These are phyloP conservation scores for Trichoderma oligosporum DNA, from an alignment of 2,329 filamentous ascomycete genomes.

Conservation along the genomic window DNA sequence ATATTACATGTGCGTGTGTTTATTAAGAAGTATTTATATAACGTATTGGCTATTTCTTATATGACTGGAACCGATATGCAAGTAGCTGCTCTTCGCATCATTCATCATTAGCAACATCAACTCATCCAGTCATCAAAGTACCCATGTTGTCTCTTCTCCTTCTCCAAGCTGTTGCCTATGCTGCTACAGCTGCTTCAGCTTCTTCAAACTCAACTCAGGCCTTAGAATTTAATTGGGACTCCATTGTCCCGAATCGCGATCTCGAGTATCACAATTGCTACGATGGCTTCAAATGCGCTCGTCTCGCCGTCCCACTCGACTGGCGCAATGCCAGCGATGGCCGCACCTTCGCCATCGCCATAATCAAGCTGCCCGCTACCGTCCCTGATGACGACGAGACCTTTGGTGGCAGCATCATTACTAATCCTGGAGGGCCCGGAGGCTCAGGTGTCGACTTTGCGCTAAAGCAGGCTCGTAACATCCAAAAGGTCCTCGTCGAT, in stretches of 20 bases:
- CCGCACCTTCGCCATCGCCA: slow-evolving; percentile 36
- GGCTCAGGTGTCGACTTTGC: slow-evolving; percentile 36
- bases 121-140: too few species aligned
- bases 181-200: not conserved
- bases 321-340: slow-evolving; percentile 32
- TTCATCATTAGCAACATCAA: too few species aligned
- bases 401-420: slow-evolving; percentile 41
- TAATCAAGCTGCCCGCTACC: slow-evolving; percentile 37
- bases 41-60: too few species aligned
- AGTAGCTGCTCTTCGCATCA: too few species aligned
- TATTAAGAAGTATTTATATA: too few species aligned
- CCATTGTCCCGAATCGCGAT: slow-evolving; percentile 32
- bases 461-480: slow-evolving; percentile 8
- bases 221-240: slow-evolving; percentile 33
- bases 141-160: not conserved
- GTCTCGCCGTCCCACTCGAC: slow-evolving; percentile 41
- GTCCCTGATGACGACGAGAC: slow-evolving; percentile 34
- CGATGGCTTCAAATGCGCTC: slow-evolving; percentile 36
- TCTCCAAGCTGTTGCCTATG: not conserved
- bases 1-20: too few species aligned
- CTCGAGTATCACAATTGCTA: slow-evolving; percentile 41
- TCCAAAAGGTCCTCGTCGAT: slow-evolving; percentile 29
- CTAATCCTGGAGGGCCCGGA: slow-evolving; percentile 44
- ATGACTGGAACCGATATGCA: too few species aligned
- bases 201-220: not conserved